Conservation (phyloP, 345 rosid species). For the Populus nigra region DNA sequence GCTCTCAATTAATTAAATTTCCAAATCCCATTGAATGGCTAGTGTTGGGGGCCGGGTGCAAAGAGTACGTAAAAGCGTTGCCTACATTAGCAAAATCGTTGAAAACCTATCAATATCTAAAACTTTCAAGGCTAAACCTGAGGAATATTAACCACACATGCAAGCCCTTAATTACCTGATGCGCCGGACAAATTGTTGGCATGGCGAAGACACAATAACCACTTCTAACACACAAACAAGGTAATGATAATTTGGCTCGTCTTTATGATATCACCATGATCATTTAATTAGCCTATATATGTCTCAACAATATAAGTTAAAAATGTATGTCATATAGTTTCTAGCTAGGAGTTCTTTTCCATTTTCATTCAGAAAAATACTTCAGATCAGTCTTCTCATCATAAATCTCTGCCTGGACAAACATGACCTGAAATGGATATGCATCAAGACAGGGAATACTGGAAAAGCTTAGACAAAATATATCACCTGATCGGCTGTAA, state of each 20-base stretch:
- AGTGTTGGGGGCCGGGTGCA: too few species aligned
- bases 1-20: too few species aligned
- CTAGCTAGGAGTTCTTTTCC: conserved; percentile 8
- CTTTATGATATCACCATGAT: background rate
- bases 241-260: background rate
- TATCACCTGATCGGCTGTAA: too few species aligned
- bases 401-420: conserved; percentile 3
- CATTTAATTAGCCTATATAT: background rate
- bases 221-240: background rate
- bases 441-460: background rate
- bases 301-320: conserved; percentile 16
- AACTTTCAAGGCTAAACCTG: too few species aligned
- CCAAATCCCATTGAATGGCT: too few species aligned
- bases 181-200: background rate
- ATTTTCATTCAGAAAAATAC: conserved; percentile 15
- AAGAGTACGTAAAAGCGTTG: too few species aligned
- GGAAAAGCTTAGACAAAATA: background rate
- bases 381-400: background rate
- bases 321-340: conserved; percentile 12
- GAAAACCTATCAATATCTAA: too few species aligned
- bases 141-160: too few species aligned
- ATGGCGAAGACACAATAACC: background rate
- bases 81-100: too few species aligned
- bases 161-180: too few species aligned
- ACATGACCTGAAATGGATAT: background rate